Base-by-base conservation (phyloP, 208 protist genomes). In the Wallacemonas sp. region DNA sequence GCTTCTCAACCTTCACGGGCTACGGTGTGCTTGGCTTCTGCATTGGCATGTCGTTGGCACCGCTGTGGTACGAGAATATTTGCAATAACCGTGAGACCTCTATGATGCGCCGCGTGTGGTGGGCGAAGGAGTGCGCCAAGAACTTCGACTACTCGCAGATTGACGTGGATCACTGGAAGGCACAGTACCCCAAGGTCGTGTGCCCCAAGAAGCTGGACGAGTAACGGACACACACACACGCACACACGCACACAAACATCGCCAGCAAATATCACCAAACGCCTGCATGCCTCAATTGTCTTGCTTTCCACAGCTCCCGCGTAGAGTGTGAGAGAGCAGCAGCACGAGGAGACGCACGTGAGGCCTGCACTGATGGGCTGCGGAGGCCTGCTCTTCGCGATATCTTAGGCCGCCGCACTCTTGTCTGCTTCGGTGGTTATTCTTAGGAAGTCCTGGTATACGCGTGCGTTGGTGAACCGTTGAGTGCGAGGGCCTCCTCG, bases 101-200 rank as follows among this genome's bases (percentile, higher is more conserved):
- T 22, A 94, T 96, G 87, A 94, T 96, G 87, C 91, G 91, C 6
- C 83, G 91, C 2, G 82, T 94, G 53, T 96, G 91, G 91, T 96
- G 91, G 91, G 91, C 91, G 34, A 92, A 94, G 87, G 75, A 96
- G 78, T 96, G 91, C 62, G 82, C 83, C n/a, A 85, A 91, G 85
- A 46, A 91, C 63, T 95, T 87, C 82, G 87, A 95, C 71, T 91
- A 87, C 76, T 93, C 86, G 17, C 89, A 95, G 69, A 63, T 93
- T 32, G 45, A 82, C 32, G 64, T 79, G 48, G 68, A 78, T 29
- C 66, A 45, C 33, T 94, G 88, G 88, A 55, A 48, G 44, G 87
- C 87, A 4, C 44, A 66, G 41, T 91, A 91, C 66, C 87, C 87
- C 15, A 81, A 92, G 65, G 78, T 63, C 5, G 57, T 48, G 44